Evolutionary conservation across 2,329 filamentous ascomycete species (phyloP), one percentile per base, ranked within the genome.

Genomic region (Beauveria asiatica): DNA sequence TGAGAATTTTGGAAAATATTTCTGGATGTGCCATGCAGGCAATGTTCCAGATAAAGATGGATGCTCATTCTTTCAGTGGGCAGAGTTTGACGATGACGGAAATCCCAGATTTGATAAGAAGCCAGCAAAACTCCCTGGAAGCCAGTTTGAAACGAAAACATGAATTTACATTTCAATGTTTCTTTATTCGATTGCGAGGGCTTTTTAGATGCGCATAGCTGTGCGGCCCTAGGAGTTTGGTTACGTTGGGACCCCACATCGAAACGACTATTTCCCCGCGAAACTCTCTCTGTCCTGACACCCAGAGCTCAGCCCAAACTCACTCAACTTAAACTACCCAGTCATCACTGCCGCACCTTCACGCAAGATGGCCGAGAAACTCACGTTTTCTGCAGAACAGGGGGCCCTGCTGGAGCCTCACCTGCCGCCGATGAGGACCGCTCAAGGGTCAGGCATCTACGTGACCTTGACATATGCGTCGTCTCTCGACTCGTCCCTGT

Each of bases 1-100:
- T 66, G 88, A 89, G 65, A 93, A 85, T 58, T 79, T 84, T 65
- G 92, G 93, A 0, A 80, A 81, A 67, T 96, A 97, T 70, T 94
- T 95, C 74, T 96, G 92, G 91, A 94, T 93, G 88, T 97, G 94
- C 68, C 84, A 96, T 73, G 84, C 85, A 0, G 85, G 87, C 7
- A 89, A 86, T 67, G 80, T 86, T 2, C 87, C 87, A 0, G 87
- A 83, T 51, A 87, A 80, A 74, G 74, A 84, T 44, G 85, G 83
- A 5, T 96, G 92, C 68, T 77, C 81, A 0, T 94, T 88, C 68
- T 96, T 96, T 66, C 80, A 89, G 63, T 96, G 92, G 92, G 91
- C 89, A 0, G 82, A 87, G 58, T 95, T 96, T 72, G 87, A 93
- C 66, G 86, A 95, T 41, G 88, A 97, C 70, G 93, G 93, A 1